Evolutionary conservation across 2,329 filamentous ascomycete genomes (phyloP), one percentile per base, ranked within the genome.

Genomic region (Shiraia bambusicola): DNA sequence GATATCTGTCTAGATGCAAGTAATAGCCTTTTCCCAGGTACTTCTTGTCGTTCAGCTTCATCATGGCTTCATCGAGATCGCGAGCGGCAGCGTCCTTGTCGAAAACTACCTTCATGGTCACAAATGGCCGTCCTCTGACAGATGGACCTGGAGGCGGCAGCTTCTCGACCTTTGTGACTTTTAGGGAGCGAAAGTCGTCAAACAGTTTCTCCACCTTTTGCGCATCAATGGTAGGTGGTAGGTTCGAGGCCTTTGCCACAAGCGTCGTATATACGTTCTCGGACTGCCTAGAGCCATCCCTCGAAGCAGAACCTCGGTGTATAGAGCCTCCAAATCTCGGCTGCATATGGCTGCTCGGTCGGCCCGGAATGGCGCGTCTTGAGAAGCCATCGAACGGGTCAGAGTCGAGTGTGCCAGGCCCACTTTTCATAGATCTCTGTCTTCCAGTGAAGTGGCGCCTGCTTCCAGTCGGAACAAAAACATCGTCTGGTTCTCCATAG

Each of bases 21-120:
- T 65, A 67, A 32, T 65, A 64, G 25, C 64, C 64, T 27, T 42
- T 50, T 1, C 63, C 61, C 17, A 67, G 37, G 34, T 67, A 67
- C 22, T 57, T 62, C 46, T 65, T 67, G 36, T 65, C 63, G 28
- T 57, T 66, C 34, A 67, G 36, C 34, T 51, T 59, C 31, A 59
- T 57, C 54, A 65, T 61, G 10, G 59, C 64, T 13, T 58, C 56
- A 32, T 64, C 56, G 3, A 67, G 49, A 34, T 65, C 58, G 32
- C 54, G 43, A 26, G 55, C 51, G 8, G 34, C 57, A 2, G 61
- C 57, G 17, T 58, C 54, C 24, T 62, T 62, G 41, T 65, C 62
- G 37, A 67, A 67, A 7, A 53, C 56, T 25, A 66, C 48, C 34
- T 63, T 65, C 58, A 65, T 63, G 3, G 58, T 46, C 19, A 48